phyloP scores from a whole-genome alignment of 176 grass and related monocot species.

The Tillandsia leiboldiana region DNA sequence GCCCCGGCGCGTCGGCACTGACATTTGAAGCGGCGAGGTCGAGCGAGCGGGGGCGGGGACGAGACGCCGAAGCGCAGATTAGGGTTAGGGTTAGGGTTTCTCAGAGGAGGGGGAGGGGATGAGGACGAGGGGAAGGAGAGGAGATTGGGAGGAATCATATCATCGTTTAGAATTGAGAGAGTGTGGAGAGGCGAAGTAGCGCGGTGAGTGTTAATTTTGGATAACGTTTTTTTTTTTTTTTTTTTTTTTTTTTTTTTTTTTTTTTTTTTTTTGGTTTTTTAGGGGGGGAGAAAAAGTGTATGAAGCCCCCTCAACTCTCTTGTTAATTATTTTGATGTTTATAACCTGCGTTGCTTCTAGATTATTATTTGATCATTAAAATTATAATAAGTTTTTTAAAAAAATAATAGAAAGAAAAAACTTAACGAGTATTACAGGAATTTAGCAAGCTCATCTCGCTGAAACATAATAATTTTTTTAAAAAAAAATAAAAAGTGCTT shows the following conservation, averaged over 20 bases:
- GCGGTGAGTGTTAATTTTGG: not conserved
- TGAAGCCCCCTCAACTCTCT: too few species aligned
- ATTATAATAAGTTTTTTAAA: too few species aligned
- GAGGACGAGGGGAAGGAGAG: not conserved
- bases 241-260: not conserved
- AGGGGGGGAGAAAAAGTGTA: too few species aligned
- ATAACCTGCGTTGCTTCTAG: too few species aligned
- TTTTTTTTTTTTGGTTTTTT: not conserved
- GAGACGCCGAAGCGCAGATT: not conserved
- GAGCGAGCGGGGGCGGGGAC: not conserved
- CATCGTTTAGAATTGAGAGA: not conserved
- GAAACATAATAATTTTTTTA: too few species aligned
- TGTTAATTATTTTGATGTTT: too few species aligned
- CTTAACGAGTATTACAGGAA: too few species aligned
- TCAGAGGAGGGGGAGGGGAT: not conserved
- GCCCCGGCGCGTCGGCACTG: not conserved
- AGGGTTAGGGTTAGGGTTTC: not conserved
- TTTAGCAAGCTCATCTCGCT: too few species aligned
- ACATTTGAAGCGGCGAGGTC: not conserved
- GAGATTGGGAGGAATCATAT: not conserved
- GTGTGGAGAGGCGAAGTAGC: not conserved
- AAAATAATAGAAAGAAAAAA: too few species aligned
- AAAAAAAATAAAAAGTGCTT: too few species aligned
- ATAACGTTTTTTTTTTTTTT: slow-evolving; percentile 1
- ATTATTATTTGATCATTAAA: too few species aligned